Evolutionary conservation across 2,329 filamentous ascomycete genomes (phyloP).

Genomic region (Massarina eburnea): DNA sequence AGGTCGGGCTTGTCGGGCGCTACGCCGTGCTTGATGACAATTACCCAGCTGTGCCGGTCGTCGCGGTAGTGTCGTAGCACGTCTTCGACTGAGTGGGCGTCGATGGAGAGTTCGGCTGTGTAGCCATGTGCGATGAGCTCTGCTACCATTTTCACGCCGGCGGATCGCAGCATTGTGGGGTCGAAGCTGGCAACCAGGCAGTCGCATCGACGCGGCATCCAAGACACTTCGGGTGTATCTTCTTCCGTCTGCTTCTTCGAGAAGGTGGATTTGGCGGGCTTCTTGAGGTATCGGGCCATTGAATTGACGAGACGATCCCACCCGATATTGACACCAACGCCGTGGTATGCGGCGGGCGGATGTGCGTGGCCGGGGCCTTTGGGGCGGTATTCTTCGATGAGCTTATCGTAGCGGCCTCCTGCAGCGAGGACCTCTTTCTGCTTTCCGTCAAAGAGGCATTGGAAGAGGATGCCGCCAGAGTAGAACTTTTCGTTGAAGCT

Average conservation of each 20-base stretch:
- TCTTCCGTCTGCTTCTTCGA: conserved; percentile 72
- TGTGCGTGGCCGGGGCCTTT: conserved; percentile 61
- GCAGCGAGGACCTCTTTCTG: conserved; percentile 84
- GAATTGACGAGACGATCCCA: conserved; percentile 77
- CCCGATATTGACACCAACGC: conserved; percentile 87
- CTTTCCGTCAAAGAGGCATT: conserved; percentile 85
- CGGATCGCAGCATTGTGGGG: conserved; percentile 69
- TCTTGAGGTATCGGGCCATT: conserved; percentile 57
- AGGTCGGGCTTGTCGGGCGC: conserved; percentile 57
- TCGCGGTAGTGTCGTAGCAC: conserved; percentile 75
- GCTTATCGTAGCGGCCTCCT: conserved; percentile 86
- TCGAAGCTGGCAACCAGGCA: conserved; percentile 90
- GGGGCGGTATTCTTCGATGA: conserved; percentile 82
- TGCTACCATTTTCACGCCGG: conserved; percentile 75
- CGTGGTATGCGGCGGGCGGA: conserved; percentile 58
- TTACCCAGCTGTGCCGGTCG: conserved; percentile 80
- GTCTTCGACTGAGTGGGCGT: conserved; percentile 78
- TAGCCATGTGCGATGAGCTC: conserved; percentile 82
- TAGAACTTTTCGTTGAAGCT: conserved; percentile 94
- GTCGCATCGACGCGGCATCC: conserved; percentile 66
- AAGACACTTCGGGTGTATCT: conserved; percentile 46
- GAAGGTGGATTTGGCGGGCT: conserved; percentile 52
- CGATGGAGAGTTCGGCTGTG: conserved; percentile 82
- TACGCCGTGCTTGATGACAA: conserved; percentile 80
- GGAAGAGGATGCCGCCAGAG: conserved; percentile 76